phyloP scores from a whole-genome alignment of 768 basidiomycete genomes.

The Pleurotus tuoliensis region DNA sequence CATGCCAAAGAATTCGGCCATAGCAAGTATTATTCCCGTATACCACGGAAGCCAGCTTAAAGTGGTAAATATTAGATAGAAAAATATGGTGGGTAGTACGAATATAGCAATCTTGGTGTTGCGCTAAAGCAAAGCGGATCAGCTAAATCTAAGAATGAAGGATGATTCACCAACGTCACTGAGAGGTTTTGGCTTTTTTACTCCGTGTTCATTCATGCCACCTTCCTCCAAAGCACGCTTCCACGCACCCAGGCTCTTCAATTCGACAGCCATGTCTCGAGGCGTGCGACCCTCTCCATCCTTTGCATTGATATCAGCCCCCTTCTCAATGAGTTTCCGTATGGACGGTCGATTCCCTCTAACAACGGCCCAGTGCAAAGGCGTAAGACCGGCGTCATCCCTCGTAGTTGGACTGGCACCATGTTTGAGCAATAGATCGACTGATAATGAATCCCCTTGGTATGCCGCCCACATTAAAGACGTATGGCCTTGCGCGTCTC shows the following conservation, averaged over 20 bases:
- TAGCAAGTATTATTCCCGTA: constrained; percentile 75
- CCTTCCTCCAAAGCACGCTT: constrained; percentile 86
- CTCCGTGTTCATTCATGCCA: constrained; percentile 74
- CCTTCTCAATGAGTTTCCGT: constrained; percentile 78
- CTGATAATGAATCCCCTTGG: constrained; percentile 94
- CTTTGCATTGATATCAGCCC: constrained; percentile 75
- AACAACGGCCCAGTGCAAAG: constrained; percentile 97
- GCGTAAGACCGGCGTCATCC: constrained; percentile 81
- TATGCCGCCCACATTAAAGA: constrained; percentile 99
- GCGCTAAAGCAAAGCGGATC: constrained; percentile 38
- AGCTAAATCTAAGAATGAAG: constrained; percentile 1
- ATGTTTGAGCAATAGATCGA: constrained; percentile 84
- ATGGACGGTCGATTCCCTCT: constrained; percentile 90
- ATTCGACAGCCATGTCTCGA: constrained; percentile 90
- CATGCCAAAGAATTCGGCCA: constrained; percentile 89
- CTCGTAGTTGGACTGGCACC: constrained; percentile 75
- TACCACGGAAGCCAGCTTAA: constrained; percentile 87
- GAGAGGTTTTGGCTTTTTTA: constrained; percentile 60
- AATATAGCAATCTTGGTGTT: constrained; percentile 84
- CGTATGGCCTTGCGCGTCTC: constrained; percentile 91
- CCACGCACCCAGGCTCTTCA: constrained; percentile 90
- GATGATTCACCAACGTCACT: constrained; percentile 50
- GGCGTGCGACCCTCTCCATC: constrained; percentile 86
- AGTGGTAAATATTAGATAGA: constrained; percentile 83
- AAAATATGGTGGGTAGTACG: constrained; percentile 68